phyloP scores from a whole-genome alignment of 2,329 filamentous ascomycete genomes.

The Monilinia aucupariae region DNA sequence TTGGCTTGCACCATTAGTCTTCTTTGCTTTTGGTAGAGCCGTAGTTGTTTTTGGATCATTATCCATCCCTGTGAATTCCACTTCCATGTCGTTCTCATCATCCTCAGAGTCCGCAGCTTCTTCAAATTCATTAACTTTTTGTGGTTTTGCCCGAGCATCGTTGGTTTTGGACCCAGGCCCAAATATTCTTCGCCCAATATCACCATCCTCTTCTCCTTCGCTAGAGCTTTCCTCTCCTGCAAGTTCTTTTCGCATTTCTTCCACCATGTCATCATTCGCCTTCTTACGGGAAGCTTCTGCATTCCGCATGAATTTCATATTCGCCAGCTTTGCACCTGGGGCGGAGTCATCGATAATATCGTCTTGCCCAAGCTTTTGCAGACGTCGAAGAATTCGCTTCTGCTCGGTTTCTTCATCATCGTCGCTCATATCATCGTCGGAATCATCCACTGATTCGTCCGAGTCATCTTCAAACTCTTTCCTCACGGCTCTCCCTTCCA shows the following conservation, averaged over 20 bases:
- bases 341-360: slow-evolving; percentile 44
- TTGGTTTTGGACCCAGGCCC: slow-evolving; percentile 47
- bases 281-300: slow-evolving; percentile 74
- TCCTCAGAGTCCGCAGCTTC: slow-evolving; percentile 49
- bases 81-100: slow-evolving; percentile 35
- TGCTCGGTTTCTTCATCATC: slow-evolving; percentile 47
- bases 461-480: slow-evolving; percentile 41
- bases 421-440: slow-evolving; percentile 50
- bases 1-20: slow-evolving; percentile 17
- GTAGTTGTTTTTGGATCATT: slow-evolving; percentile 13
- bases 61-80: slow-evolving; percentile 22
- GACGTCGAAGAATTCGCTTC: slow-evolving; percentile 44
- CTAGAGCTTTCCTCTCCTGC: slow-evolving; percentile 55
- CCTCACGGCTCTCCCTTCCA: slow-evolving; percentile 55
- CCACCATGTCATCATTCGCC: slow-evolving; percentile 72
- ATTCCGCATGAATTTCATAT: slow-evolving; percentile 92
- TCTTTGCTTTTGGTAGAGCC: slow-evolving; percentile 15
- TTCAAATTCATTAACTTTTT: slow-evolving; percentile 50
- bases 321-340: slow-evolving; percentile 63
- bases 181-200: slow-evolving; percentile 66
- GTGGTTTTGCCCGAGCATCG: slow-evolving; percentile 33
- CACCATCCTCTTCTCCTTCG: slow-evolving; percentile 48
- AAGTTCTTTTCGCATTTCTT: slow-evolving; percentile 65
- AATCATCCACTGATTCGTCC: slow-evolving; percentile 51
- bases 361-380: slow-evolving; percentile 42